Base-by-base conservation (phyloP, 78 protist genomes). In the Dictyostelium brefeldianum region DNA sequence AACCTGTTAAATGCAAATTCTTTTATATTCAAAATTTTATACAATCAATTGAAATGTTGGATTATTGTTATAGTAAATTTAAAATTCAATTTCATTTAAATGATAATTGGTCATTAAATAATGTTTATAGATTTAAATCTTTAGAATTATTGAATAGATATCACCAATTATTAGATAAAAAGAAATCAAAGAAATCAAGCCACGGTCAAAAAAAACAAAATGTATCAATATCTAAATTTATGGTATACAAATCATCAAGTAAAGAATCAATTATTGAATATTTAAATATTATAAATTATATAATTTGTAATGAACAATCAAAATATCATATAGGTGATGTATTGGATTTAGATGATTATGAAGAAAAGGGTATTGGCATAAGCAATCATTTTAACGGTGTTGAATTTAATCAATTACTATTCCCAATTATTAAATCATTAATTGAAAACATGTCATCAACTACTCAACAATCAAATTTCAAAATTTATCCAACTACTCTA, bases 21-120 rank as follows among this genome's bases (percentile, higher is more conserved):
- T 62, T 62, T 62, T 62, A 62, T 17, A 62, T 62, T 62, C 70
- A 62, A 62, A 62, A 62, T 11, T 62, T 25, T 62, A 62, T 62
- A n/a, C 22, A 31, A 62, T 62, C 70, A 62, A 62, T 36, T 14
- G 27, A 62, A 62, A 62, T 62, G 70, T 22, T 62, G 14, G 70
- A 62, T 25, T 62, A 62, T 62, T 62, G 70, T 25, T 62, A 25
- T 62, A 29, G 27, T 25, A 62, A 62, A 14, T 62, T 62, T 62
- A 62, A 9, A 62, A 62, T 11, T 62, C 70, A 62, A 11, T 62
- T 62, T 62, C 70, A 62, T 62, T 62, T 62, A 25, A 36, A 36
- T 62, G 70, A 31, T 5, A 22, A 62, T 29, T 36, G 4, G 70
- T 36, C 27, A 31, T 29, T 62, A 31, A 62, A 62, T 62, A 62